These are phyloP conservation scores for Boletus rubroflammeus DNA, from an alignment of 768 basidiomycete species.

Conservation along the genomic window DNA sequence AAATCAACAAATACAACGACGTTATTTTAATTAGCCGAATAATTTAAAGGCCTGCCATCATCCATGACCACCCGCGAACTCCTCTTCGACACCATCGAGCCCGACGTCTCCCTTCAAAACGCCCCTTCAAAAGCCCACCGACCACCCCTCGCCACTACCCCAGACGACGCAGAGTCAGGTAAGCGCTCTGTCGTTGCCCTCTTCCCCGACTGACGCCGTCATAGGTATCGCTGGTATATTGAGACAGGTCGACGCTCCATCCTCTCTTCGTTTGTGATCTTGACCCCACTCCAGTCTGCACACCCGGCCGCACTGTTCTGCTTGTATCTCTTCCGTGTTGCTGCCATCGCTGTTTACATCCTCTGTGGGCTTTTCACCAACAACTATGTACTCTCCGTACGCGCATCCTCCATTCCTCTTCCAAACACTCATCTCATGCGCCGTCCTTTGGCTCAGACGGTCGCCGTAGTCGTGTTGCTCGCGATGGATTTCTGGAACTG, in stretches of 20 bases:
- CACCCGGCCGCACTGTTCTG: constrained; percentile 83
- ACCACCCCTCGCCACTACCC: constrained; percentile 51
- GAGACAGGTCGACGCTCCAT: constrained; percentile 51
- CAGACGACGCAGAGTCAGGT: constrained; percentile 77
- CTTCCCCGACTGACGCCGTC: constrained; percentile 3
- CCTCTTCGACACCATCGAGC: constrained; percentile 79
- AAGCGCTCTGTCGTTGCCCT: neutral
- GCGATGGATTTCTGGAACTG: constrained; percentile 99
- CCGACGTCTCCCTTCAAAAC: constrained; percentile 64
- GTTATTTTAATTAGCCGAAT: neutral
- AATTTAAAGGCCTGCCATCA: no score
- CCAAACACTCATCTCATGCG: neutral
- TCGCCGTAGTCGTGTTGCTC: constrained; percentile 87
- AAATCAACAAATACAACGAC: neutral
- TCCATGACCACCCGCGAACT: constrained; percentile 60
- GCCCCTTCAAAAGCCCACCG: constrained; percentile 27
- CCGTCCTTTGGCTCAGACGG: constrained; percentile 50
- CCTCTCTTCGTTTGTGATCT: constrained; percentile 5
- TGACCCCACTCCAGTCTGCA: constrained; percentile 52
- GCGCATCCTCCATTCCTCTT: constrained; percentile 25
- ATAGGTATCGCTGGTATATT: constrained; percentile 73
- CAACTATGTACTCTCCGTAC: constrained; percentile 90
- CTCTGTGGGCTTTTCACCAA: constrained; percentile 88
- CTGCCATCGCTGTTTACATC: constrained; percentile 89
- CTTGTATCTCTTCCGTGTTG: constrained; percentile 82